Evolutionary conservation across 768 basidiomycete species (phyloP), one percentile per base, ranked within the genome.

Genomic region (Pleurotus ostreatus): DNA sequence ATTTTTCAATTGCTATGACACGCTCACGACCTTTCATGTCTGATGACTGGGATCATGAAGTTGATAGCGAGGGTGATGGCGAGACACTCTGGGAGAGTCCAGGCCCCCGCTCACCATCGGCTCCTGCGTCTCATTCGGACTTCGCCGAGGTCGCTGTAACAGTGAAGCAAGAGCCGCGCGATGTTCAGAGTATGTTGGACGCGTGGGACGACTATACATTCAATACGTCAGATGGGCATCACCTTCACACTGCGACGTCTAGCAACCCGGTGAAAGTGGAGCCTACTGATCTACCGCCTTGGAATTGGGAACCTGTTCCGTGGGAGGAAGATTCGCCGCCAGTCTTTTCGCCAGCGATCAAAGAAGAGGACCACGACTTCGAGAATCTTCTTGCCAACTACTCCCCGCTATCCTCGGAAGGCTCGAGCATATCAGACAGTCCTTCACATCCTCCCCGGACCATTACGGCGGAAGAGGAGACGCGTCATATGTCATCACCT

Each of bases 71-170:
- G 57, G 77, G 73, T 4, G 85, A 88, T 60, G 76, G 74, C 0
- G 85, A 86, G 54, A 78, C 80, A 1, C 74, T 79, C 51, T 84
- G 80, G 77, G 84, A 86, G 62, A 80, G 80, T 55, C 84, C 86
- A 11, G 82, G 82, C 1, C 83, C 83, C 25, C 74, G 82, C 26
- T 86, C 84, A 0, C 84, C 83, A 6, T 84, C 83, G 1, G 81
- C 79, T 7, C 80, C 81, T n/a, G 62, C 73, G 8, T 55, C 72
- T 25, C 56, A 61, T 5, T 55, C 72, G 26, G 68, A 74, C 20
- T 63, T 76, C 6, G 30, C 48, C 26, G 51, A 53, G n/a, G 16
- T 41, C 2, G 43, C 34, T 13, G 51, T 53, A n/a, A 60, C 68
- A 7, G 78, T 88, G 59, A 86, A 88, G 66, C 78, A 81, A 59